These are phyloP conservation scores for Epichloe coenophiala DNA, from an alignment of 2,329 filamentous ascomycete species.

Conservation along the genomic window DNA sequence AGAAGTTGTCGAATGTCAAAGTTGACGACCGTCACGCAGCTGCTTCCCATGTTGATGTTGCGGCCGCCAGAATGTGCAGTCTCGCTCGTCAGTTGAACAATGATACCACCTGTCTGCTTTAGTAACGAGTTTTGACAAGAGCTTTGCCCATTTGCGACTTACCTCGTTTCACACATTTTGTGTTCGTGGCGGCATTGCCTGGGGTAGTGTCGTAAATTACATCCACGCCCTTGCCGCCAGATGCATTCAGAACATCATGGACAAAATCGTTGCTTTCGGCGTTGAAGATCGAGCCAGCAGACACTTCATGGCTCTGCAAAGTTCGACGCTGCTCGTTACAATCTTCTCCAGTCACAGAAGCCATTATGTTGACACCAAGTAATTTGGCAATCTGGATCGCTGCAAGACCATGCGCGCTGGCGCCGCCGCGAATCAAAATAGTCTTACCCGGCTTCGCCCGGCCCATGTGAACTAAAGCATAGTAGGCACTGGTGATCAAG, in stretches of 20 bases:
- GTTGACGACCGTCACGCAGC: constrained; percentile 16
- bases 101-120: constrained; percentile 15
- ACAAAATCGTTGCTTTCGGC: constrained; percentile 21
- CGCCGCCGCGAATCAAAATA: constrained; percentile 31
- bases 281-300: constrained; percentile 24
- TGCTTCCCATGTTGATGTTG: background rate
- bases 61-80: constrained; percentile 8
- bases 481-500: constrained; percentile 27
- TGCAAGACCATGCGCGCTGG: constrained; percentile 29
- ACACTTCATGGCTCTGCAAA: constrained; percentile 22
- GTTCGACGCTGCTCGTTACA: constrained; percentile 21
- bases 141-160: constrained; percentile 9
- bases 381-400: constrained; percentile 27
- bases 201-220: constrained; percentile 33
- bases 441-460: constrained; percentile 14
- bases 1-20: constrained; percentile 22
- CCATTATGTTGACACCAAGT: constrained; percentile 27
- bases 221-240: constrained; percentile 23
- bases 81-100: constrained; percentile 19
- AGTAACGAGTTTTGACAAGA: background rate
- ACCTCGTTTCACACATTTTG: constrained; percentile 23
- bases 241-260: constrained; percentile 17
- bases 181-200: constrained; percentile 17
- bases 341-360: constrained; percentile 21
- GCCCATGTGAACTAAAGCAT: constrained; percentile 24